Percentiles rank a stretch among this genome's conserved stretches.
Evolutionary conservation across 2,329 filamentous ascomycete genomes (phyloP).

Genomic region (Cladophialophora yegresii): DNA sequence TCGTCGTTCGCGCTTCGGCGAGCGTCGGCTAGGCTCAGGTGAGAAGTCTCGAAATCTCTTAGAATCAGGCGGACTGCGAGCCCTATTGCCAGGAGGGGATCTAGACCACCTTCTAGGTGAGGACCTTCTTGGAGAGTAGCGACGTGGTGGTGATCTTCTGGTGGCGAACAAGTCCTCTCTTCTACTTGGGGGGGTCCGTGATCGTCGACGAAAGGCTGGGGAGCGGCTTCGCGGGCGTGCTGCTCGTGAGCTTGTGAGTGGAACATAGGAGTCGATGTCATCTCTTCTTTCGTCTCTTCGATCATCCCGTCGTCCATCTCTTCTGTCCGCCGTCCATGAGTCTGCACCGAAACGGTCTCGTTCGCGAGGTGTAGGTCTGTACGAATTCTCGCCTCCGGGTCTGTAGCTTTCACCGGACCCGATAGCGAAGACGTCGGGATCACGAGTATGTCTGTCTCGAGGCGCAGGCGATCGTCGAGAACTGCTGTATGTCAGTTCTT

Average conservation of each 20-base stretch:
- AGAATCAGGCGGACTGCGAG: constrained; percentile 40
- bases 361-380: constrained; percentile 32
- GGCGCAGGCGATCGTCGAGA: constrained; percentile 28
- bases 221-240: constrained; percentile 45
- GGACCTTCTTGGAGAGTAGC: constrained; percentile 48
- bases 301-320: constrained; percentile 33
- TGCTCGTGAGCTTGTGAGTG: constrained; percentile 31
- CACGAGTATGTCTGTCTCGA: constrained; percentile 31
- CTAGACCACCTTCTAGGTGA: constrained; percentile 45
- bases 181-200: constrained; percentile 47
- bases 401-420: constrained; percentile 38
- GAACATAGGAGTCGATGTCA: constrained; percentile 37
- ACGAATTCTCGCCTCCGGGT: constrained; percentile 36
- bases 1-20: constrained; percentile 43
- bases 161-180: constrained; percentile 43
- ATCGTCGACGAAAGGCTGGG: constrained; percentile 46
- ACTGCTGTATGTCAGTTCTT: constrained; percentile 24
- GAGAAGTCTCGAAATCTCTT: constrained; percentile 44
- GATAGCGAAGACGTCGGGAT: constrained; percentile 36
- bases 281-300: constrained; percentile 34
- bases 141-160: constrained; percentile 45
- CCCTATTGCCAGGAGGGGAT: constrained; percentile 43
- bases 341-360: constrained; percentile 28
- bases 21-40: constrained; percentile 39
- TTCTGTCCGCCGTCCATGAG: constrained; percentile 31